Evolutionary conservation across 371 early-diverging fungal species (phyloP).

Genomic region (Syncephalis fuscata): DNA sequence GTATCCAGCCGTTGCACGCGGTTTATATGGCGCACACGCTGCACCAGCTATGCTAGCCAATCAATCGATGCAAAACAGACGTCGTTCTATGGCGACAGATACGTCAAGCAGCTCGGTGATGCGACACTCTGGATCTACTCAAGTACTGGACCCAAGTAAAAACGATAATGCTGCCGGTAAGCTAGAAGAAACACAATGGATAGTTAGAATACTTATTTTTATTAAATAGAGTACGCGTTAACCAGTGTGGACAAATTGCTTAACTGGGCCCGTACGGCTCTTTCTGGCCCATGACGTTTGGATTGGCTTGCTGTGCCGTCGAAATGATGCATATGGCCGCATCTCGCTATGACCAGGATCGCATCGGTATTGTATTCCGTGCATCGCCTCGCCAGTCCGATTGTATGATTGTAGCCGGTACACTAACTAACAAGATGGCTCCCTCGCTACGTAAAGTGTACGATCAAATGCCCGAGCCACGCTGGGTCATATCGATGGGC

Average conservation of each 20-base stretch:
- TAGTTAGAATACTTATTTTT: too few relatives aligned
- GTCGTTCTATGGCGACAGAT: too few relatives aligned
- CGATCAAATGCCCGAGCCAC: conserved; percentile 93
- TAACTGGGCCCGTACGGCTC: conserved; percentile 88
- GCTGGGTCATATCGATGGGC: conserved; percentile 98
- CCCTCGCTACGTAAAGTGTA: conserved; percentile 93
- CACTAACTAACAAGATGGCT: conserved; percentile 97
- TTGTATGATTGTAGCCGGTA: conserved; percentile 98
- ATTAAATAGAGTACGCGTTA: conserved; percentile 49
- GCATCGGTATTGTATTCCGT: conserved; percentile 93
- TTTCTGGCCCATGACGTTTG: conserved; percentile 97
- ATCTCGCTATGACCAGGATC: conserved; percentile 95
- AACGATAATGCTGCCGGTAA: too few relatives aligned
- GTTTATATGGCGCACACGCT: too few relatives aligned
- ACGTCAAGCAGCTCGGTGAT: too few relatives aligned
- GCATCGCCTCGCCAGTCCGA: conserved; percentile 96
- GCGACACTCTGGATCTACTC: too few relatives aligned
- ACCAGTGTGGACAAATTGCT: conserved; percentile 82
- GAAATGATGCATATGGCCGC: conserved; percentile 98
- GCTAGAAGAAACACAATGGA: too few relatives aligned
- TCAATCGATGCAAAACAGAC: too few relatives aligned
- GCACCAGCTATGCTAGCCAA: too few relatives aligned
- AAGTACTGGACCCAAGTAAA: too few relatives aligned
- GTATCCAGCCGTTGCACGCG: too few relatives aligned
- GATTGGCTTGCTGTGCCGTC: conserved; percentile 94